These are phyloP conservation scores for Elongisporangium anandrum DNA, from an alignment of 352 stramenopile species.

Conservation along the genomic window DNA sequence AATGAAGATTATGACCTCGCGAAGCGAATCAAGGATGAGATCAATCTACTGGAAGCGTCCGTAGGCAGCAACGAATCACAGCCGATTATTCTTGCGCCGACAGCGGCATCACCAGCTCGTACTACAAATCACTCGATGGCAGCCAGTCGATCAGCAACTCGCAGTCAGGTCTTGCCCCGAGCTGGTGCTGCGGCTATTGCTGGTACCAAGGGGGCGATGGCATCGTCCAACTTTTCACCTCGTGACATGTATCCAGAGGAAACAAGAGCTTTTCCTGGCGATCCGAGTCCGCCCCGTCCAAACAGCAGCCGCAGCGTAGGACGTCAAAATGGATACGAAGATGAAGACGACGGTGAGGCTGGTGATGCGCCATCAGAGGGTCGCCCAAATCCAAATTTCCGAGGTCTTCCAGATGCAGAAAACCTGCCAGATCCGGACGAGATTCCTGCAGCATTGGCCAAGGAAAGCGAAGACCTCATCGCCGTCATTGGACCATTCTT, in stretches of 20 bases:
- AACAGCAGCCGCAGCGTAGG: constrained; percentile 6
- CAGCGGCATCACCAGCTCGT: neutral
- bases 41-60: constrained; percentile 58
- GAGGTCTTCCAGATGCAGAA: constrained; percentile 62
- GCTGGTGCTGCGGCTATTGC: constrained; percentile 26
- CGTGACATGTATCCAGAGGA: constrained; percentile 67
- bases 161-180: constrained; percentile 45
- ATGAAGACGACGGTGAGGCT: constrained; percentile 22
- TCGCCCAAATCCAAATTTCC: constrained; percentile 46
- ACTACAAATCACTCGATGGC: neutral
- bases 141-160: constrained; percentile 6
- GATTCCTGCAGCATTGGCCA: constrained; percentile 55
- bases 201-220: constrained; percentile 18
- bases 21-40: constrained; percentile 89
- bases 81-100: constrained; percentile 36
- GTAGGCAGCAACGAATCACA: constrained; percentile 59
- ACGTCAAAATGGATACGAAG: constrained; percentile 4
- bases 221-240: constrained; percentile 51
- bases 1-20: constrained; percentile 92
- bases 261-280: constrained; percentile 5
- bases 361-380: constrained; percentile 11
- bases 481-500: constrained; percentile 71
- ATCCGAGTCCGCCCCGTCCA: constrained; percentile 12
- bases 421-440: constrained; percentile 69
- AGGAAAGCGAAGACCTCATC: constrained; percentile 78